These are phyloP conservation scores for Aspergillus asperescens DNA, from an alignment of 495 filamentous ascomycete genomes.

Conservation along the genomic window DNA sequence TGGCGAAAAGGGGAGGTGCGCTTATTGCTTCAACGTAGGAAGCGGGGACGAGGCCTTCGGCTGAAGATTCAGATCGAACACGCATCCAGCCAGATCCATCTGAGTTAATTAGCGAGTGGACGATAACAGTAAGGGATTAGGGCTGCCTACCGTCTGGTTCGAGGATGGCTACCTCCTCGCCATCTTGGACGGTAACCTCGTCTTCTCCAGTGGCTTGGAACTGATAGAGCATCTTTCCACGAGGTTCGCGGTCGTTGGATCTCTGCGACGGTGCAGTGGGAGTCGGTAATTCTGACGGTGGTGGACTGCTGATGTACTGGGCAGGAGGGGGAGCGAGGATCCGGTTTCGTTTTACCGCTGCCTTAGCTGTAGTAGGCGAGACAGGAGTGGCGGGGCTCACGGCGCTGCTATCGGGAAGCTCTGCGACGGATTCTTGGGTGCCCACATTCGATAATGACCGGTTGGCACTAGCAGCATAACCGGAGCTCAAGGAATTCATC, in stretches of 20 bases:
- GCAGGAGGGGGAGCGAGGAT: constrained; percentile 83
- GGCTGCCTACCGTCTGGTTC: constrained; percentile 76
- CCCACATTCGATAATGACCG: constrained; percentile 61
- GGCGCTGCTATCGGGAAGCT: constrained; percentile 28
- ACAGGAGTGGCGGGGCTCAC: constrained; percentile 26
- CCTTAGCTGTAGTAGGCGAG: constrained; percentile 32
- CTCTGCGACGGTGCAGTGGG: constrained; percentile 23
- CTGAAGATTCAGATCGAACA: constrained; percentile 56
- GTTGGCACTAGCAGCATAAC: constrained; percentile 74
- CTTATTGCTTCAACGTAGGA: constrained; percentile 66
- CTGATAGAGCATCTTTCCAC: constrained; percentile 81
- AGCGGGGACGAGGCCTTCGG: constrained; percentile 81
- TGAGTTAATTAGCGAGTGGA: constrained; percentile 24
- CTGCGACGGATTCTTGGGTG: constrained; percentile 14
- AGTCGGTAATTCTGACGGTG: constrained; percentile 30
- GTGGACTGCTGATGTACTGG: constrained; percentile 64
- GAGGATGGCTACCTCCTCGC: constrained; percentile 67
- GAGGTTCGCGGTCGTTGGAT: constrained; percentile 50
- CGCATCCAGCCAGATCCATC: constrained; percentile 90
- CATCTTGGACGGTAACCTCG: constrained; percentile 74
- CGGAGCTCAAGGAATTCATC: constrained; percentile 87
- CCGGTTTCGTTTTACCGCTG: constrained; percentile 54
- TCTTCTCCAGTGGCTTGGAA: constrained; percentile 76
- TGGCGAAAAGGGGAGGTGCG: constrained; percentile 23
- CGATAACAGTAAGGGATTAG: neutral